Evolutionary conservation across 208 protist genomes (phyloP).

Genomic region (Endotrypanum monterogeii): DNA sequence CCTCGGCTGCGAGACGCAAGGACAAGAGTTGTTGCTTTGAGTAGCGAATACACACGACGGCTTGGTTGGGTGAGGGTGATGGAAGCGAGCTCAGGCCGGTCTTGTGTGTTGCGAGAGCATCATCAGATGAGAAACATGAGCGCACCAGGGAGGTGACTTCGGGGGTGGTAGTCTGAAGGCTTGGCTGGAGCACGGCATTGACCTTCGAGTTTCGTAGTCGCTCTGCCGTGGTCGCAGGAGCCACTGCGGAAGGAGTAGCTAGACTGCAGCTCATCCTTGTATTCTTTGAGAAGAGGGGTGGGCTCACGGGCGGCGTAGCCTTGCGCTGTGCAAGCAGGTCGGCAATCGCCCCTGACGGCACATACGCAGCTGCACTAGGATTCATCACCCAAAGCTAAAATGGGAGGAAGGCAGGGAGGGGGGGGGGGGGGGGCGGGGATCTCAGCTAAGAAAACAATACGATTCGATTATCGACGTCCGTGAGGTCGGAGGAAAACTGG

Average conservation of each 20-base stretch:
- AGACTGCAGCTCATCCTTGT: not conserved
- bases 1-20: slow-evolving; percentile 31
- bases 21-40: slow-evolving; percentile 38
- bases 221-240: slow-evolving; percentile 34
- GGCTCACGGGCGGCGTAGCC: slow-evolving; percentile 8
- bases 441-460: not conserved
- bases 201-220: slow-evolving; percentile 25
- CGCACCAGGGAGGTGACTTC: not conserved
- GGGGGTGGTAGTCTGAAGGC: not conserved
- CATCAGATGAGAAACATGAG: not conserved
- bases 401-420: too few species aligned
- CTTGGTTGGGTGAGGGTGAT: not conserved
- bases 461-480: not conserved
- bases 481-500: not conserved
- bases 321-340: slow-evolving; percentile 5
- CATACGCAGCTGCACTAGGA: slow-evolving; percentile 35
- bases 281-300: not conserved
- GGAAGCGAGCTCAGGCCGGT: not conserved
- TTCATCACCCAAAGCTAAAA: slow-evolving; percentile 34
- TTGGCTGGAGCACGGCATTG: not conserved
- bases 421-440: too few species aligned
- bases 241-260: not conserved
- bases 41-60: slow-evolving; percentile 22
- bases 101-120: not conserved
- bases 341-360: slow-evolving; percentile 31